Evolutionary conservation across 2,329 filamentous ascomycete genomes (phyloP), one percentile per base, ranked within the genome.

Genomic region (Fusarium miscanthi): DNA sequence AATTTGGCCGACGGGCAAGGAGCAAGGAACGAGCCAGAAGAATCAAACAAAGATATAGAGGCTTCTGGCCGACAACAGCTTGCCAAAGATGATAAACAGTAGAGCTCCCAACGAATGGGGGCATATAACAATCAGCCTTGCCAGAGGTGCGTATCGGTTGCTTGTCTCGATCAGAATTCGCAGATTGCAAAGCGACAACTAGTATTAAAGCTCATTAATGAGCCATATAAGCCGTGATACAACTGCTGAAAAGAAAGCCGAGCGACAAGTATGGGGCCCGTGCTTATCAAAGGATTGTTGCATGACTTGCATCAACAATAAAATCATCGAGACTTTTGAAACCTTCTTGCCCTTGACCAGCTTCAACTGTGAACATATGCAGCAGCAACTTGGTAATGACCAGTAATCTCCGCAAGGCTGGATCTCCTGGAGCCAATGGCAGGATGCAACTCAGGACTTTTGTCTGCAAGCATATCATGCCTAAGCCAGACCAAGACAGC

Each of bases 21-120:
- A 33, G 31, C 35, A 30, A 49, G 33, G 45, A 38, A 41, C 21
- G 31, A 51, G 46, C 27, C 59, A 70, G 46, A 72, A 72, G 70
- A 72, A 72, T 72, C 70, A 72, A 72, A 72, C 65, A 52, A 72
- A 72, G 42, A 57, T 6, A 59, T n/a, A 37, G 64, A 53, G 30
- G 27, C 19, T 33, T 41, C 21, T 16, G 23, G 25, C 19, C 16
- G 12, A 33, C 21, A 4, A n/a, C n/a, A 35, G 12, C 14, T n/a
- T 45, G 16, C 23, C 21, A 16, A n/a, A 23, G 42, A 19, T 19
- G 21, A 41, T 45, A 23, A 33, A 51, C 8, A 56, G 30, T 21
- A 23, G 25, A 52, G 14, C 19, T 19, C 19, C n/a, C 35, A 23
- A n/a, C 27, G 4, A 30, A 14, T 17, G 35, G 38, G 11, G 19